Evolutionary conservation across 2,329 filamentous ascomycete species (phyloP), one percentile per base, ranked within the genome.

Genomic region (Penicillium sp.): DNA sequence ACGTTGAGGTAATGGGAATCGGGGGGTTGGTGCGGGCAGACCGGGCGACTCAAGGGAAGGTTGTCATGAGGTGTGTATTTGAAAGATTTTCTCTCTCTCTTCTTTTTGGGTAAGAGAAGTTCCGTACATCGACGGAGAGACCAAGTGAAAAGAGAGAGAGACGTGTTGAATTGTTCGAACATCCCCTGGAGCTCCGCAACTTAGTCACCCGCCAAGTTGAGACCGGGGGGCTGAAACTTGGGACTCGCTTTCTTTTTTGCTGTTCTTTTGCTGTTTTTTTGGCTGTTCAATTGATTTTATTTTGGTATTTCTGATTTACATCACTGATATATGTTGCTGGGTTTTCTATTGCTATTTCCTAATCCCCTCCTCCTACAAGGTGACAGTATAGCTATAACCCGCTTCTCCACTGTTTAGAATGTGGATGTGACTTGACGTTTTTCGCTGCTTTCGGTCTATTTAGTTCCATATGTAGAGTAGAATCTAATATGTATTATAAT

Each of bases 331-430:
- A 39, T 21, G 11, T 8, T 6, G 2, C 1, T 11, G n/a, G 23
- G 2, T 34, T 2, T 27, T 10, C 2, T 19, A 21, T 39, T 38
- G n/a, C 7, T 19, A 38, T 38, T 5, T n/a, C 8, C 36, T 8
- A 9, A n/a, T 33, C 4, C 6, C 4, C n/a, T 13, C 4, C 23
- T 23, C 23, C 23, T 23, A 15, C 9, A 16, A 29, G 36, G 21
- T 41, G 7, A n/a, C 31, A 21, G 31, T 47, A 25, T 48, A 53
- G 41, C 50, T 53, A 47, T 31, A 39, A 31, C 50, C 52, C 45
- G 45, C 38, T 19, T 49, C 55, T 53, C 61, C 60, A 61, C 59
- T 27, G 21, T 48, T 21, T 23, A 61, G 57, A 62, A 63, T 63
- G 61, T 52, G 47, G 51, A 61, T 63, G 61, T 58, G 45, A 62